Evolutionary conservation across 768 basidiomycete species (phyloP), one percentile per base, ranked within the genome.

Genomic region (Rhodotorula diobovata): DNA sequence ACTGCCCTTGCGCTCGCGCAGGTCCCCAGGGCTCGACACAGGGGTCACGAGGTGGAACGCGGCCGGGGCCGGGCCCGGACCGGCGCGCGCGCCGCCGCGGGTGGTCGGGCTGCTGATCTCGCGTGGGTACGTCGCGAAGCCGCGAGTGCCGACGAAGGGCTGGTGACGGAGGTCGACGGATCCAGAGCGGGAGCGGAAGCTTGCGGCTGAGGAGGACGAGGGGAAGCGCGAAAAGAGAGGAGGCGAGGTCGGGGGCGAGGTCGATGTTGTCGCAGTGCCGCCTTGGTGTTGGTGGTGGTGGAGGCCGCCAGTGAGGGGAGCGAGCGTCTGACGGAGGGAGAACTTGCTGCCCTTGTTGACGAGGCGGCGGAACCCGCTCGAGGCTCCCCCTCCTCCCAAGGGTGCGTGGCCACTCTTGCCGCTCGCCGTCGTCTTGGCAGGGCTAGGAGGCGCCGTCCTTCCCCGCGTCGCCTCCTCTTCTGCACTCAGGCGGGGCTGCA

Each of bases 291-390:
- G 51, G 28, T 53, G 51, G 14, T 8, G 23, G 9, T 8, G 11
- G 5, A 23, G 55, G 15, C 7, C 28, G 48, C 25, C 23, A 1
- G 23, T 23, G 48, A 12, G 48, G 25, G 48, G 25, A 8, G 48
- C 48, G 23, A 50, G 23, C 23, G 48, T 50, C 12, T 7, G 4
- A 4, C 56, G 53, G 5, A 71, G 51, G 20, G 25, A 37, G 43
- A 71, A 66, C n/a, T 59, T 71, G 56, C 61, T 63, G 39, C 54
- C 16, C 35, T 71, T 67, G 50, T 59, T 59, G n/a, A 60, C 39
- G 16, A 71, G 37, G 11, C 55, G 37, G 20, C 45, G 50, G 16
- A 56, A 28, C 30, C 51, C 30, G 7, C 50, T n/a, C 11, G 28
- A 21, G 2, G 3, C 58, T 23, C 35, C 30, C 50, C 43, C 35